Conservation (phyloP, 768 basidiomycete genomes). For the Termitomyces sp. region DNA sequence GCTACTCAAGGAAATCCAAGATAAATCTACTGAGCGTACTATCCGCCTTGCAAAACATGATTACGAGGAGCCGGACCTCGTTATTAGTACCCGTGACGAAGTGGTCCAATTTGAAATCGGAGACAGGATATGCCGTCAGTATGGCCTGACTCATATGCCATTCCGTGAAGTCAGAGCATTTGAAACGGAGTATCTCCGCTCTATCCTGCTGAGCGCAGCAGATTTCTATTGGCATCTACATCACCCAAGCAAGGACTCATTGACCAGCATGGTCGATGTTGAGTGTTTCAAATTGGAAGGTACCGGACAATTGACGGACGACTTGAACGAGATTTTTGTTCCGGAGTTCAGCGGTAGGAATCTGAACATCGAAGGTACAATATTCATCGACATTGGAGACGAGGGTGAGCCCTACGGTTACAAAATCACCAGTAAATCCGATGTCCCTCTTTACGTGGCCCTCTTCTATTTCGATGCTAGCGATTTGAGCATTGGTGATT, state of each 20-base stretch:
- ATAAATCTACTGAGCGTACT: neutral
- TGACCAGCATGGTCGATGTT: neutral
- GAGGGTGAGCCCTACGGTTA: neutral
- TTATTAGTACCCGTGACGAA: neutral
- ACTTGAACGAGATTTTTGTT: neutral
- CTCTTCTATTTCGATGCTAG: conserved; percentile 1
- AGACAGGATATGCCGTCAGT: neutral
- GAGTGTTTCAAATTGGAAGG: neutral
- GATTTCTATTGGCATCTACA: neutral
- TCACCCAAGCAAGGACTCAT: neutral
- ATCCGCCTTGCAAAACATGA: neutral
- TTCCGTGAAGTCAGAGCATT: neutral
- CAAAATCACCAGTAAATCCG: neutral
- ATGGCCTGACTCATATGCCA: neutral
- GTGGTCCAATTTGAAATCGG: neutral
- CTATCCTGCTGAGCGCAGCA: neutral
- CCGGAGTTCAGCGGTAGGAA: neutral
- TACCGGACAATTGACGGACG: neutral
- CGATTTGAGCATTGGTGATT: neutral
- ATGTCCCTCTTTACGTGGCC: neutral
- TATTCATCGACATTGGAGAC: neutral
- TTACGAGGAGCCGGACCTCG: neutral
- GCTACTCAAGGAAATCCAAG: neutral
- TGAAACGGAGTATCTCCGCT: neutral
- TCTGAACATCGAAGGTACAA: neutral